These are phyloP conservation scores for Cystobasidiopsis lactophilus DNA, from an alignment of 768 basidiomycete species.

Conservation along the genomic window DNA sequence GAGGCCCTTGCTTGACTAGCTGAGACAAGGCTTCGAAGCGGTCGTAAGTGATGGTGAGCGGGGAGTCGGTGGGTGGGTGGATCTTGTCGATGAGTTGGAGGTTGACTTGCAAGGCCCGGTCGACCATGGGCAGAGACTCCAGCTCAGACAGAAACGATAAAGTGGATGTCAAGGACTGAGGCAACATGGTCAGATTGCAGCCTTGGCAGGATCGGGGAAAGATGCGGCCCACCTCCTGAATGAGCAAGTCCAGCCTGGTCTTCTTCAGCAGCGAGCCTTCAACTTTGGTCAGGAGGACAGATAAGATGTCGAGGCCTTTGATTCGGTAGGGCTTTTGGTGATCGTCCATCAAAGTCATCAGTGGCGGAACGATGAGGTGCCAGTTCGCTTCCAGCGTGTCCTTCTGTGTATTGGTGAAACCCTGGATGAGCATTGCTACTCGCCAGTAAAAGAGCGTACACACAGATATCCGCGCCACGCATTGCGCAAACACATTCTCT, in stretches of 20 bases:
- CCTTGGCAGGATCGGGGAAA: not conserved
- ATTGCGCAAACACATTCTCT: not conserved
- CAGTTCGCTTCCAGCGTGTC: slow-evolving; percentile 2
- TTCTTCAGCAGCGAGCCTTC: not conserved
- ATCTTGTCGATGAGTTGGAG: slow-evolving; percentile 7
- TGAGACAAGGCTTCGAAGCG: not conserved
- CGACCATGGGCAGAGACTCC: slow-evolving; percentile 1
- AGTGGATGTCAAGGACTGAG: slow-evolving; percentile 1
- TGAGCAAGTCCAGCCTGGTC: slow-evolving; percentile 1
- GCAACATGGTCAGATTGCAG: not conserved
- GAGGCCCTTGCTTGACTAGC: not conserved
- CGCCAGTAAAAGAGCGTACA: not conserved
- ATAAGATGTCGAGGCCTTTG: not conserved
- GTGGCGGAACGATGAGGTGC: slow-evolving; percentile 7
- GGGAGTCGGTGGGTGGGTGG: not conserved
- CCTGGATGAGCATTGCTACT: not conserved
- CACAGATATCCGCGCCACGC: not conserved
- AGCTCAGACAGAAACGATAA: slow-evolving; percentile 3
- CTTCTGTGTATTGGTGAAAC: not conserved
- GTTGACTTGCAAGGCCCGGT: not conserved
- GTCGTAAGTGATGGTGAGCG: too few species aligned
- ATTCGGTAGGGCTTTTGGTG: slow-evolving; percentile 4
- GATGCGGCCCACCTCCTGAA: slow-evolving; percentile 3
- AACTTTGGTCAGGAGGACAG: not conserved
- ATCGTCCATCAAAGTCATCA: slow-evolving; percentile 10